Percentiles rank a stretch among this genome's conserved stretches.
Conservation (phyloP, 2,329 filamentous ascomycete species). For the Teratosphaeria gauchensis region DNA sequence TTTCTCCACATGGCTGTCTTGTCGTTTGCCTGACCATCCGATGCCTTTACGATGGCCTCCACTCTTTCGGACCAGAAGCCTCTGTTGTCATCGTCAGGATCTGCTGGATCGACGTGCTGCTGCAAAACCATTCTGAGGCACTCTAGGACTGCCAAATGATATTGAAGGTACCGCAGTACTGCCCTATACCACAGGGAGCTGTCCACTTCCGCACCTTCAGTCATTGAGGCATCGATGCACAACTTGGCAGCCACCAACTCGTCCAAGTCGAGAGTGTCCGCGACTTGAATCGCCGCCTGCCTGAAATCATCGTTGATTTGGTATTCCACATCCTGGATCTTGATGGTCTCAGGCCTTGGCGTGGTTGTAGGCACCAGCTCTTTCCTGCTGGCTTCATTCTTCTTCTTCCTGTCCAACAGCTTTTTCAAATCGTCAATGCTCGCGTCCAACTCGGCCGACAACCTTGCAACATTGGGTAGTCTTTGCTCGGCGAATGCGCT, state of each 20-base stretch:
- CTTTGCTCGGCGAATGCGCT: constrained; percentile 63
- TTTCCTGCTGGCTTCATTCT: constrained; percentile 66
- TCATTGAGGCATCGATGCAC: constrained; percentile 59
- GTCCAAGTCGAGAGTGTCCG: constrained; percentile 82
- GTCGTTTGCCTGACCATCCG: constrained; percentile 40
- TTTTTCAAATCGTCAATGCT: constrained; percentile 58
- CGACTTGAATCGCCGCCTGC: constrained; percentile 68
- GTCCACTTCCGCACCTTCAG: constrained; percentile 46
- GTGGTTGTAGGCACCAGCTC: constrained; percentile 51
- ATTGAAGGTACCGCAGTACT: constrained; percentile 79
- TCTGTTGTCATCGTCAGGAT: constrained; percentile 28
- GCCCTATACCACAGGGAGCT: constrained; percentile 66
- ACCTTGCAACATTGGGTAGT: constrained; percentile 59
- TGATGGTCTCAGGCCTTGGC: constrained; percentile 53
- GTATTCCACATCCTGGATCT: constrained; percentile 63
- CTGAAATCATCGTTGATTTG: constrained; percentile 79
- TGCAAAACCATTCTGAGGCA: constrained; percentile 68
- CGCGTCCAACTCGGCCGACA: constrained; percentile 54
- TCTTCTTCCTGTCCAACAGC: constrained; percentile 64
- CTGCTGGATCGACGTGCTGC: constrained; percentile 38
- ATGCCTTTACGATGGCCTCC: constrained; percentile 48
- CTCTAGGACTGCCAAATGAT: constrained; percentile 73
- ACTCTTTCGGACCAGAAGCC: constrained; percentile 23
- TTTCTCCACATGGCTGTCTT: constrained; percentile 59
- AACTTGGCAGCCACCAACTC: constrained; percentile 74